Evolutionary conservation across 2,329 filamentous ascomycete genomes (phyloP), one percentile per base, ranked within the genome.

Genomic region (Talaromyces amestolkiae): DNA sequence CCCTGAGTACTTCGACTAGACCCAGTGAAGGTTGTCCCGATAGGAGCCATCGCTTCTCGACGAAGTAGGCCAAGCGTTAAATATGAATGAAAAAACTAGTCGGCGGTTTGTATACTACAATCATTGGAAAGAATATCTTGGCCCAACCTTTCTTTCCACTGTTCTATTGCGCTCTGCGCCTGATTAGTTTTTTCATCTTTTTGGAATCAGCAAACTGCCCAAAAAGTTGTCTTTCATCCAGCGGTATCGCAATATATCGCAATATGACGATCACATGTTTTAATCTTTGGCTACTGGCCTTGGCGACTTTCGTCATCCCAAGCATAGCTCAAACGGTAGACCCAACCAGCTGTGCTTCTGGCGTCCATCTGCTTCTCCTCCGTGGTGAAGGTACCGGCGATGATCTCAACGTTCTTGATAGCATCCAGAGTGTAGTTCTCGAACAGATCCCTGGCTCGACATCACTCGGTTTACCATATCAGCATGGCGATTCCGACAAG

Each of bases 381-480:
- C 69, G 69, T 7, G 70, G 70, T 3, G 67, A 72, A 51, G 70
- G 70, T 8, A 64, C 64, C 3, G 70, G 70, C 31, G 69, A 72
- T 67, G 64, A 71, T 53, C 59, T 71, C 51, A 71, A 71, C 54
- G 70, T 71, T 19, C 61, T 71, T 68, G 67, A 66, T 10, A 65
- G 68, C 1, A 68, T 72, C 37, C 69, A 70, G 31, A 68, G 71
- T 37, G 47, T 72, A 27, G 56, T 72, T 8, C 54, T 71, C 10
- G 54, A 69, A 51, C 64, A 72, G 24, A 70, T 72, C 58, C 69
- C 71, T 1, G 68, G 68, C 5, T 70, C 70, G 3, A 72, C 64
- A 15, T 68, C 67, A 24, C 61, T 71, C 1, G 71, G 66, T 27
- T 58, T 72, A 45, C 71, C 71, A 8, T 72, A 69, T 27, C 54